A percentile compares a stretch with the other conserved stretches of the same genome.
These are phyloP conservation scores for Xerocomellus intermedius DNA, from an alignment of 768 basidiomycete species.

Conservation along the genomic window DNA sequence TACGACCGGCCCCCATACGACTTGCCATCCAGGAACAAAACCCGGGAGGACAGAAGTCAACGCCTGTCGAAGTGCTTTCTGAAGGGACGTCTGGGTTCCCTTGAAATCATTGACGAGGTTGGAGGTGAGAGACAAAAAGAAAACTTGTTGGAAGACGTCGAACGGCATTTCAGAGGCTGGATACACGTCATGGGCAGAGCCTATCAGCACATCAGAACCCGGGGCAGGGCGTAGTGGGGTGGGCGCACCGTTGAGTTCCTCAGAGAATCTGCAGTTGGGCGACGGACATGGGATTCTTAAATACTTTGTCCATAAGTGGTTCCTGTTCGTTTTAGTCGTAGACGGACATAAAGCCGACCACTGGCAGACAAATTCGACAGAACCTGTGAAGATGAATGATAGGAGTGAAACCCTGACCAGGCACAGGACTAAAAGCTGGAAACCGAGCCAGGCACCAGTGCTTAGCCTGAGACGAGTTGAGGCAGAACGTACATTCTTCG, in stretches of 20 bases:
- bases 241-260: background rate
- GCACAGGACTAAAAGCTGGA: too few relatives aligned
- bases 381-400: background rate
- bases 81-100: background rate
- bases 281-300: background rate
- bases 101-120: background rate
- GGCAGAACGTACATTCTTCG: too few relatives aligned
- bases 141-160: conserved; percentile 18
- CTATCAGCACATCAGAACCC: background rate
- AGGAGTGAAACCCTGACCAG: background rate
- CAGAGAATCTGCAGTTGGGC: background rate
- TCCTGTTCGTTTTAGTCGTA: background rate
- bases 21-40: background rate
- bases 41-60: background rate
- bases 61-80: background rate
- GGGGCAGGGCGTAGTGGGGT: background rate
- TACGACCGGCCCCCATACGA: conserved; percentile 15
- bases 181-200: background rate
- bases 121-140: conserved; percentile 7
- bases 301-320: background rate
- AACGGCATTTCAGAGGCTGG: conserved; percentile 6
- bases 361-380: background rate
- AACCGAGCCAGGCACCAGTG: too few relatives aligned
- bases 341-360: background rate
- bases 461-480: too few relatives aligned